A percentile compares a stretch with the other conserved stretches of the same genome.
phyloP scores from a whole-genome alignment of 495 filamentous ascomycete genomes.

The Penicillium manginii region DNA sequence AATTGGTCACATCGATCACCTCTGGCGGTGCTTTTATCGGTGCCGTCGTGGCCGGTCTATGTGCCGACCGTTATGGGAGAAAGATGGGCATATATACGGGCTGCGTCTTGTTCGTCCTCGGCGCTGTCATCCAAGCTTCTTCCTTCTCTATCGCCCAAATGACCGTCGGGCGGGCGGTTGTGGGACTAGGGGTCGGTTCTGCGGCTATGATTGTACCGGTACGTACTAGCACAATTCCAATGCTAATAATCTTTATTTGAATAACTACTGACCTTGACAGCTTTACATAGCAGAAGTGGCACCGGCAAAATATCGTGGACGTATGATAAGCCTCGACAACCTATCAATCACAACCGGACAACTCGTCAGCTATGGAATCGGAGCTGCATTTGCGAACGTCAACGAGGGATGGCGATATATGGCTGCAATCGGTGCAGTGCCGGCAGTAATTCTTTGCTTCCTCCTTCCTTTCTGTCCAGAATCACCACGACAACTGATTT shows the following conservation, averaged over 20 bases:
- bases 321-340: constrained; percentile 57
- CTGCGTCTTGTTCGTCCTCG: constrained; percentile 51
- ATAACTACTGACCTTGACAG: background rate
- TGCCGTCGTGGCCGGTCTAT: constrained; percentile 50
- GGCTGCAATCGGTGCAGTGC: constrained; percentile 50
- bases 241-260: background rate
- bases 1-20: constrained; percentile 52
- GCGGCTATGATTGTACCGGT: constrained; percentile 51
- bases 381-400: constrained; percentile 52
- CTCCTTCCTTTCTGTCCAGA: constrained; percentile 53
- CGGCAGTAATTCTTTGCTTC: constrained; percentile 45
- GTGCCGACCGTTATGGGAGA: constrained; percentile 53
- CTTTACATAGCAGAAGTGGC: constrained; percentile 52
- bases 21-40: constrained; percentile 56
- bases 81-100: constrained; percentile 53
- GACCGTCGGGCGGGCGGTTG: constrained; percentile 52
- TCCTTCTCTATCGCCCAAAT: constrained; percentile 52
- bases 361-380: constrained; percentile 53
- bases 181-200: constrained; percentile 55
- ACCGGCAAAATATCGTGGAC: constrained; percentile 53
- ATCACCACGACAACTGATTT: constrained; percentile 53
- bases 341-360: constrained; percentile 58
- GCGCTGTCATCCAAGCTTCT: constrained; percentile 47
- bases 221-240: background rate
- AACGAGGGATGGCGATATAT: constrained; percentile 53